Percentiles rank a stretch among this genome's conserved stretches.
These are phyloP conservation scores for Penicillium frequentans DNA, from an alignment of 2,329 filamentous ascomycete species.

Conservation along the genomic window DNA sequence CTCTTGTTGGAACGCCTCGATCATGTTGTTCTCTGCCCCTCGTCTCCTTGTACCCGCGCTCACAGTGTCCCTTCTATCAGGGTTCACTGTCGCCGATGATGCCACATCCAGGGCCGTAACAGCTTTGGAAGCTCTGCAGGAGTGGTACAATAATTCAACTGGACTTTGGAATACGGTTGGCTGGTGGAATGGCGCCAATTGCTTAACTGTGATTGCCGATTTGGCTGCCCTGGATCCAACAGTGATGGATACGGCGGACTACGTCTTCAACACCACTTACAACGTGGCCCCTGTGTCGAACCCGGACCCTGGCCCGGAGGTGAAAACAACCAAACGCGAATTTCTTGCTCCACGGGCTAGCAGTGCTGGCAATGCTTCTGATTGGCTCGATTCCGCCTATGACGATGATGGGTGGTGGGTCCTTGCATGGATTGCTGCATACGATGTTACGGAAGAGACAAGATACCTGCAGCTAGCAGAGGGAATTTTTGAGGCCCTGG, in stretches of 20 bases:
- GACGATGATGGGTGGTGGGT: conserved; percentile 59
- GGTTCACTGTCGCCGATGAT: conserved; percentile 12
- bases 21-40: conserved; percentile 14
- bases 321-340: conserved; percentile 10
- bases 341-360: conserved; percentile 1
- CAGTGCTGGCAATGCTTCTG: conserved; percentile 20
- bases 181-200: conserved; percentile 77
- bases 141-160: conserved; percentile 60
- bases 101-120: conserved; percentile 12
- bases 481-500: conserved; percentile 51
- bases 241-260: conserved; percentile 32
- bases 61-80: conserved; percentile 6
- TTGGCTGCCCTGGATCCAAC: conserved; percentile 41
- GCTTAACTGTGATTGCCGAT: conserved; percentile 62
- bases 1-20: not conserved
- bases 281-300: conserved; percentile 22
- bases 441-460: conserved; percentile 50
- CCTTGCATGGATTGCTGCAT: conserved; percentile 56
- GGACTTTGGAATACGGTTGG: conserved; percentile 64
- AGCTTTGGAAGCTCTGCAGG: conserved; percentile 52
- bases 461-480: conserved; percentile 50
- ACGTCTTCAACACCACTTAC: conserved; percentile 49
- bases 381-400: conserved; percentile 39
- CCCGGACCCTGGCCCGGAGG: conserved; percentile 16
- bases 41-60: conserved; percentile 9